Evolutionary conservation across 2,329 filamentous ascomycete species (phyloP).

Genomic region (Fusarium devonianum): DNA sequence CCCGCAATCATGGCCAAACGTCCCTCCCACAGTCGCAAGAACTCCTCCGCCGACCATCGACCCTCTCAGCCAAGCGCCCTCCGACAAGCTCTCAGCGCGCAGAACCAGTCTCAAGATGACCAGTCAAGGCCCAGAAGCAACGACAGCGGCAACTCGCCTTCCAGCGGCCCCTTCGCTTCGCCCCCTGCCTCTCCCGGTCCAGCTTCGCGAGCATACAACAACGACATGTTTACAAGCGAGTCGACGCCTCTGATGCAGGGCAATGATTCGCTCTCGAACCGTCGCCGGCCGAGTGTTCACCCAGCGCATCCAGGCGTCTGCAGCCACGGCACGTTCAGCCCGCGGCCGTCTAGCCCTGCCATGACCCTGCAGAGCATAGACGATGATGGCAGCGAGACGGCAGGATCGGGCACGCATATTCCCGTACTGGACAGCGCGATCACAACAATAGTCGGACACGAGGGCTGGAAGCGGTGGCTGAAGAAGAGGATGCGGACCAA

Average conservation of each 20-base stretch:
- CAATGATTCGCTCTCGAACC: slow-evolving; percentile 32
- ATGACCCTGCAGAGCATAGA: slow-evolving; percentile 45
- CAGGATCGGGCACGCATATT: slow-evolving; percentile 44
- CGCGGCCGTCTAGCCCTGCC: slow-evolving; percentile 62
- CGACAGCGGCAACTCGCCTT: slow-evolving; percentile 12
- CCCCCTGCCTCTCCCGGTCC: slow-evolving; percentile 37
- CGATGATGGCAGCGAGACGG: slow-evolving; percentile 45
- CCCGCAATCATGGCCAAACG: slow-evolving; percentile 37
- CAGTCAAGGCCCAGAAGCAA: slow-evolving; percentile 8
- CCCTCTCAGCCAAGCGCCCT: slow-evolving; percentile 56
- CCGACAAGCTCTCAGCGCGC: slow-evolving; percentile 53
- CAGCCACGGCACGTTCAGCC: slow-evolving; percentile 80
- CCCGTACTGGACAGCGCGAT: slow-evolving; percentile 51
- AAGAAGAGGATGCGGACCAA: slow-evolving; percentile 63
- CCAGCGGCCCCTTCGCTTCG: slow-evolving; percentile 24
- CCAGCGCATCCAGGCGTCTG: slow-evolving; percentile 59
- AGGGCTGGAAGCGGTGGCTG: slow-evolving; percentile 59
- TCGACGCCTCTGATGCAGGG: slow-evolving; percentile 58
- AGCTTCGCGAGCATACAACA: slow-evolving; percentile 28
- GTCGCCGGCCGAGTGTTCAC: slow-evolving; percentile 36
- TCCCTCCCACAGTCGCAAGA: slow-evolving; percentile 42
- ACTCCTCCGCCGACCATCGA: slow-evolving; percentile 47
- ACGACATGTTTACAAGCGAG: slow-evolving; percentile 50
- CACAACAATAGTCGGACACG: slow-evolving; percentile 49
- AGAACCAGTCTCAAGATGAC: slow-evolving; percentile 30